phyloP scores from a whole-genome alignment of 2,329 filamentous ascomycete species.

The Cadophora luteo-olivacea region DNA sequence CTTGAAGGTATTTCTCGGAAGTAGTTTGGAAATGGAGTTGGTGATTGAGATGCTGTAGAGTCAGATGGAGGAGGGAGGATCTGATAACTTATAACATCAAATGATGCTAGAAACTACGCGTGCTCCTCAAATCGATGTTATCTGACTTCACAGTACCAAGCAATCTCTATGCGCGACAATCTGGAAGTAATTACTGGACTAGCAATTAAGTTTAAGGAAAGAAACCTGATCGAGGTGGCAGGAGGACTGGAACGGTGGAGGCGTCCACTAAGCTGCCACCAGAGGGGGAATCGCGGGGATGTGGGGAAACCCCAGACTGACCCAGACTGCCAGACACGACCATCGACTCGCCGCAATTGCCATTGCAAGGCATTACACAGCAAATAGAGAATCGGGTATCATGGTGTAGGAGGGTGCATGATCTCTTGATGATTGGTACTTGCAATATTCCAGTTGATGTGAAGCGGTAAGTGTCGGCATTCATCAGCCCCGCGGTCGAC shows the following conservation, averaged over 20 bases:
- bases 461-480: background rate
- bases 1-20: background rate
- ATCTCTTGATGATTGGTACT: no score
- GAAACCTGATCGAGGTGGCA: background rate
- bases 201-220: background rate
- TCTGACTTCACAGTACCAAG: background rate
- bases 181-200: background rate
- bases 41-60: no score
- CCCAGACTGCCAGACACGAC: background rate
- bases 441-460: no score
- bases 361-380: no score
- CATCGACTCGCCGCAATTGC: no score
- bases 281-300: slow-evolving; percentile 13
- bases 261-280: background rate
- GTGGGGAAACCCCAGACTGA: slow-evolving; percentile 17
- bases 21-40: no score
- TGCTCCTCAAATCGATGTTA: no score
- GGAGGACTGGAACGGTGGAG: background rate
- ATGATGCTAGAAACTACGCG: no score
- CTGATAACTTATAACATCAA: no score
- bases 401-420: no score
- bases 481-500: background rate
- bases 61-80: no score
- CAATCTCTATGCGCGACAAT: background rate
- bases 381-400: no score